Percentiles rank a stretch among this genome's conserved stretches.
These are phyloP conservation scores for Leavenworthia alabamica DNA, from an alignment of 345 rosid species.

Conservation along the genomic window DNA sequence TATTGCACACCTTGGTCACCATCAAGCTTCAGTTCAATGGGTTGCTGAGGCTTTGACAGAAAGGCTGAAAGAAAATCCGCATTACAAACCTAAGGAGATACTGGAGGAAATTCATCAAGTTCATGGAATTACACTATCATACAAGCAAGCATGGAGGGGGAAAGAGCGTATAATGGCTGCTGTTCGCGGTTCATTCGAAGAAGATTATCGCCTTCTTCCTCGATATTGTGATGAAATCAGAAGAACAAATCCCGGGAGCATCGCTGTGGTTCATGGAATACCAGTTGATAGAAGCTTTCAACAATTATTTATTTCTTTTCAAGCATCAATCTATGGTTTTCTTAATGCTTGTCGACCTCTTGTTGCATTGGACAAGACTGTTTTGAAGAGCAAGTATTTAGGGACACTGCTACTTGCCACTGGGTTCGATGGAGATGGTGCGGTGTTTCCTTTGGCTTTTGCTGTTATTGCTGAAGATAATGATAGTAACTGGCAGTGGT, in stretches of 20 bases:
- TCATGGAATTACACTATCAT: conserved; percentile 87
- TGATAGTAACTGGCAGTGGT: conserved; percentile 95
- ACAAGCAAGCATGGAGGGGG: conserved; percentile 99
- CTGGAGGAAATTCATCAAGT: conserved; percentile 88
- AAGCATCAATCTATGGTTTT: conserved; percentile 91
- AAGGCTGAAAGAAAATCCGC: conserved; percentile 77
- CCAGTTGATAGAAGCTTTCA: conserved; percentile 69
- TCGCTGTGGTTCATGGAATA: conserved; percentile 77
- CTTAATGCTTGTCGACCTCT: conserved; percentile 87
- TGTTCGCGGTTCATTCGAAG: conserved; percentile 92
- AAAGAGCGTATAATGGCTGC: conserved; percentile 94
- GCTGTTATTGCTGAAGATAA: conserved; percentile 79
- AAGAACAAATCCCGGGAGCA: conserved; percentile 83
- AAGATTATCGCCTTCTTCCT: conserved; percentile 90
- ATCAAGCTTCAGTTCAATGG: conserved; percentile 99
- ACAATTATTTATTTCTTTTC: conserved; percentile 83
- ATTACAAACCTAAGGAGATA: conserved; percentile 92
- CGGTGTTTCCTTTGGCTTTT: conserved; percentile 80
- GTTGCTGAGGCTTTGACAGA: conserved; percentile 86
- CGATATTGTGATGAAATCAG: conserved; percentile 80
- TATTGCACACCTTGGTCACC: conserved; percentile 91
- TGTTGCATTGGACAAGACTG: conserved; percentile 71
- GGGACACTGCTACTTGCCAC: conserved; percentile 92
- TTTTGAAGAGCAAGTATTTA: conserved; percentile 72
- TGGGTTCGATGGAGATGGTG: conserved; percentile 94